These are phyloP conservation scores for Knoxia roxburghii DNA, from an alignment of 257 asterid genomes.

Conservation along the genomic window DNA sequence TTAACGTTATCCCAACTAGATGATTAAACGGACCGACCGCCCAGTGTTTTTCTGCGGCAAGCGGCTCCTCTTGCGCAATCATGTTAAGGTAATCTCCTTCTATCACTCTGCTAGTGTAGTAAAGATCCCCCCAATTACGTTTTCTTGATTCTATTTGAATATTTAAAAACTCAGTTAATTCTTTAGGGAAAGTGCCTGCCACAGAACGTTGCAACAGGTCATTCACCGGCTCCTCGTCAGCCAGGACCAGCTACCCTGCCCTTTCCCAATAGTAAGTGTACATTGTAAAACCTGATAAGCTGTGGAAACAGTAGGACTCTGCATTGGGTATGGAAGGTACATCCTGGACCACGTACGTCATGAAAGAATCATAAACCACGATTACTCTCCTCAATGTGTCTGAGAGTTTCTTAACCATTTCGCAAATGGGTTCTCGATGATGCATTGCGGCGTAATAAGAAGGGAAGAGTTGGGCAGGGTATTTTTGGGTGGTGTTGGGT, in stretches of 20 bases:
- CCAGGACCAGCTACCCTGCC: slow-evolving; percentile 12
- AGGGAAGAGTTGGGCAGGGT: slow-evolving; percentile 43
- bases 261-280: slow-evolving; percentile 21
- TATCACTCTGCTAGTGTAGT: not conserved
- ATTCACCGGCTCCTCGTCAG: slow-evolving; percentile 7
- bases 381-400: slow-evolving; percentile 18
- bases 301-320: slow-evolving; percentile 39
- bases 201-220: not conserved
- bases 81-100: slow-evolving; percentile 17
- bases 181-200: slow-evolving; percentile 11
- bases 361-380: slow-evolving; percentile 37
- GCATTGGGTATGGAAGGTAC: slow-evolving; percentile 27
- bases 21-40: slow-evolving; percentile 31
- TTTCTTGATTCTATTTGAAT: not conserved
- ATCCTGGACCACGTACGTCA: slow-evolving; percentile 49
- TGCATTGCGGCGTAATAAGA: slow-evolving; percentile 19
- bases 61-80: not conserved
- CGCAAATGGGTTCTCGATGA: slow-evolving; percentile 28
- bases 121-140: slow-evolving; percentile 14
- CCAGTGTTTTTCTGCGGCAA: slow-evolving; percentile 12
- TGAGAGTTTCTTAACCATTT: slow-evolving; percentile 20
- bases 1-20: not conserved
- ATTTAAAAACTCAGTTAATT: not conserved
- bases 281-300: slow-evolving; percentile 32
- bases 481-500: slow-evolving; percentile 31